phyloP scores from a whole-genome alignment of 345 rosid species.

The Heritiera littoralis region DNA sequence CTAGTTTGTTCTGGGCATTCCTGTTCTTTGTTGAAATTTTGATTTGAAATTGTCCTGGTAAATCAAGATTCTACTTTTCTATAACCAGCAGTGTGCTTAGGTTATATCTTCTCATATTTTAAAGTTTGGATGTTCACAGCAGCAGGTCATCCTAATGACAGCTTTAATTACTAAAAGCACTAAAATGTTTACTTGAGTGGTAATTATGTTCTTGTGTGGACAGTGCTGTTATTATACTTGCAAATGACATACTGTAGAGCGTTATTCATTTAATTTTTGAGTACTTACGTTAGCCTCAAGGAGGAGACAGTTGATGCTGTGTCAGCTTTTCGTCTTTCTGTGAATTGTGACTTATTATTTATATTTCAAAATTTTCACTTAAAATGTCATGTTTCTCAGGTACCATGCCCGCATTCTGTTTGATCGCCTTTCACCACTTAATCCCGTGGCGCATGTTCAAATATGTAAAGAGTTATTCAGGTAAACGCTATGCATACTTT shows the following conservation, averaged over 20 bases:
- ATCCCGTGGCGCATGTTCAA: constrained; percentile 89
- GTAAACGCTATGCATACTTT: constrained; percentile 35
- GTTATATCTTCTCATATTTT: background rate
- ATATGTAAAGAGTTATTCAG: constrained; percentile 81
- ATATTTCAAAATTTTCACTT: background rate
- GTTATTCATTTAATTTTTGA: background rate
- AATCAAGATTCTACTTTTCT: background rate
- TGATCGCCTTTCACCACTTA: constrained; percentile 77
- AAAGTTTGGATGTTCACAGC: background rate
- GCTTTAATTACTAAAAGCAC: background rate
- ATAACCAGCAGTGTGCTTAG: background rate
- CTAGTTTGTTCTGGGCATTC: background rate
- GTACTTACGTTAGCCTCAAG: background rate
- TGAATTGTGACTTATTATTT: background rate
- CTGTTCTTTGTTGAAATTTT: background rate
- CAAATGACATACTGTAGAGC: background rate
- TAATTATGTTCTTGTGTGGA: background rate
- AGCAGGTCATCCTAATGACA: background rate
- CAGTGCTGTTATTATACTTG: background rate
- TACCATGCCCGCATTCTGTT: constrained; percentile 78
- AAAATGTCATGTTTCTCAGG: constrained; percentile 47
- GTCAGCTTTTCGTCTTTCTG: background rate
- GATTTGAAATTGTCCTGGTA: constrained; percentile 1
- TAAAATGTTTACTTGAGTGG: background rate
- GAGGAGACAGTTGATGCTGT: background rate